phyloP scores from a whole-genome alignment of 257 asterid species.

The Lantana camara region DNA sequence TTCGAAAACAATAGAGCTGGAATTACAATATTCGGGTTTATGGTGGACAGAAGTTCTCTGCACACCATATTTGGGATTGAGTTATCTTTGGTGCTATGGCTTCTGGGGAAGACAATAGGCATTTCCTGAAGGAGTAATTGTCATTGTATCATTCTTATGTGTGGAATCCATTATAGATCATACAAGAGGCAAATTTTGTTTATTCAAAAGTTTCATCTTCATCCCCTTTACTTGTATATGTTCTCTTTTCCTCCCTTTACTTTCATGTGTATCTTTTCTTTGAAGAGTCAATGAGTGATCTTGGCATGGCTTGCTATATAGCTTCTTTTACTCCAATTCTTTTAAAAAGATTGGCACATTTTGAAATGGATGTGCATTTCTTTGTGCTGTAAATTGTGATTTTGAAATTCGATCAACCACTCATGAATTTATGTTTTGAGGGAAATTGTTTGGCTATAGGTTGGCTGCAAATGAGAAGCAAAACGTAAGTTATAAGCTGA shows the following conservation, averaged over 20 bases:
- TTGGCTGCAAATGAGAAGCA: too few relatives aligned
- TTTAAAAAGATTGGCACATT: too few relatives aligned
- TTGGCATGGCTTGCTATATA: background rate
- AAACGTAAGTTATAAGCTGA: too few relatives aligned
- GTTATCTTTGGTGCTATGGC: constrained; percentile 85
- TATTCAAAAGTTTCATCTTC: too few relatives aligned
- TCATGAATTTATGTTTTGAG: too few relatives aligned
- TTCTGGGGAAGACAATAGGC: constrained; percentile 89
- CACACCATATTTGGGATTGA: constrained; percentile 86
- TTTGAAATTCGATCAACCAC: too few relatives aligned
- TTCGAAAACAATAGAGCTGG: constrained; percentile 94
- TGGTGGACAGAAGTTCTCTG: constrained; percentile 83
- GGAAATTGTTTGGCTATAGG: too few relatives aligned
- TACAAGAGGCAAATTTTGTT: too few relatives aligned
- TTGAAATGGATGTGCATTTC: too few relatives aligned
- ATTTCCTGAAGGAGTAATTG: constrained; percentile 45
- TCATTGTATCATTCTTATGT: background rate
- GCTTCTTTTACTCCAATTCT: background rate
- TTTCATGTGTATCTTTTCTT: background rate
- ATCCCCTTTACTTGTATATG: background rate
- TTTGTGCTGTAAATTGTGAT: too few relatives aligned
- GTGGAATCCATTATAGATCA: too few relatives aligned
- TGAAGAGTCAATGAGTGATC: too few relatives aligned
- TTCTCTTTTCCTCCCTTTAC: background rate
- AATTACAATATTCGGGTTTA: constrained; percentile 78